phyloP scores from a whole-genome alignment of 78 protist species.

The Bodo saltans region DNA sequence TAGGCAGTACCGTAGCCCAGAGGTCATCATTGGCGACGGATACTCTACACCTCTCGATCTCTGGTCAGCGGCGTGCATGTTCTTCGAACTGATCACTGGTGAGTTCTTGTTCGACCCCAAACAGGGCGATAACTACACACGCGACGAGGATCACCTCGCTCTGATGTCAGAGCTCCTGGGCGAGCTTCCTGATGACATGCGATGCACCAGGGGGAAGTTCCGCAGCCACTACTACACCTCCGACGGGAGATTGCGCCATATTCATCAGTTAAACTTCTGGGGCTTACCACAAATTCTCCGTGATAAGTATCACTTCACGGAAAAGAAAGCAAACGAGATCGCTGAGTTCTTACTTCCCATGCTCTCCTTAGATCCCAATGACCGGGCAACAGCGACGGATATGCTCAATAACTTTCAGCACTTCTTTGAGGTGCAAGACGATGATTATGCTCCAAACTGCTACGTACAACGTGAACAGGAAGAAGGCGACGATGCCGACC shows the following conservation, averaged over 20 bases:
- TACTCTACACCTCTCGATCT: constrained; percentile 40
- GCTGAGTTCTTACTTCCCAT: constrained; percentile 73
- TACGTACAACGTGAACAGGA: not conserved
- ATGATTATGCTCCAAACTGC: not conserved
- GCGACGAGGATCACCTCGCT: constrained; percentile 82
- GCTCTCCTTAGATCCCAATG: constrained; percentile 64
- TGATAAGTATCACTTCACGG: constrained; percentile 61
- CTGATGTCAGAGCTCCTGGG: constrained; percentile 73
- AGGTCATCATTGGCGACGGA: constrained; percentile 77
- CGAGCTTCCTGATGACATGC: constrained; percentile 38
- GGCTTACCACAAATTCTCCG: constrained; percentile 54
- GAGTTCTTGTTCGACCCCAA: constrained; percentile 88
- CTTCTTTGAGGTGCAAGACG: not conserved
- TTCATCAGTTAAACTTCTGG: constrained; percentile 65
- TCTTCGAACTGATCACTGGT: constrained; percentile 90
- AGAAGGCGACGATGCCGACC: not conserved
- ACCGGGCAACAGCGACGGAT: constrained; percentile 69
- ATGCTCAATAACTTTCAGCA: not conserved
- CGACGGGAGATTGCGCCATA: constrained; percentile 67
- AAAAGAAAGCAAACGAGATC: constrained; percentile 51
- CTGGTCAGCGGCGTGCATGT: constrained; percentile 55
- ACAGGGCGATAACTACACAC: constrained; percentile 44
- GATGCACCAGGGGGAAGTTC: constrained; percentile 49
- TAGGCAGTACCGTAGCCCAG: constrained; percentile 93
- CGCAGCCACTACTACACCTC: not conserved